These are phyloP conservation scores for Podila minutissima DNA, from an alignment of 192 early-diverging fungal genomes.

Conservation along the genomic window DNA sequence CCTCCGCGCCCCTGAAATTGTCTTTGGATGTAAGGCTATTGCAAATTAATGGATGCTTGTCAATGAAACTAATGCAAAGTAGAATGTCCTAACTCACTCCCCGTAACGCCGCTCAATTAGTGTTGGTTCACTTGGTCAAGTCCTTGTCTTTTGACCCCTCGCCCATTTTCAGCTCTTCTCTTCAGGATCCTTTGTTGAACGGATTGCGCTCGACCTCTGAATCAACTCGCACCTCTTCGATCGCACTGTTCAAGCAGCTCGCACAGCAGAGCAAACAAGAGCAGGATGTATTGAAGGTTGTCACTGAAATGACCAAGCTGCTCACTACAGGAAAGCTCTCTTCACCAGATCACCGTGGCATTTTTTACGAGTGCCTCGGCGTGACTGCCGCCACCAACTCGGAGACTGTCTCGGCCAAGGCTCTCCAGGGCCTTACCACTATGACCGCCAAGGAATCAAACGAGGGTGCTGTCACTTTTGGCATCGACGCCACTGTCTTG, in stretches of 20 bases:
- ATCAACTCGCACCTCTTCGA: slow-evolving; percentile 62
- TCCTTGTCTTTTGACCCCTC: slow-evolving; percentile 71
- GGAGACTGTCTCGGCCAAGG: slow-evolving; percentile 51
- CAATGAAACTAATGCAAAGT: neutral
- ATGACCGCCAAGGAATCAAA: slow-evolving; percentile 83
- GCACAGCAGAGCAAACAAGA: slow-evolving; percentile 55
- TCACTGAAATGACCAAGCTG: slow-evolving; percentile 67
- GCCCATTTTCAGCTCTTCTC: slow-evolving; percentile 65
- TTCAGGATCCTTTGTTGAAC: slow-evolving; percentile 70
- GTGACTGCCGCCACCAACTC: slow-evolving; percentile 52
- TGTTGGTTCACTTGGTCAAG: slow-evolving; percentile 60
- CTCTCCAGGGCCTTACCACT: slow-evolving; percentile 70
- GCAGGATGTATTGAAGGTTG: slow-evolving; percentile 65
- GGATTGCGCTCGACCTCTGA: slow-evolving; percentile 76
- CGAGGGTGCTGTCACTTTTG: slow-evolving; percentile 69
- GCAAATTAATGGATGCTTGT: neutral
- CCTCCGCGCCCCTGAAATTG: slow-evolving; percentile 87
- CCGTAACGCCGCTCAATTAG: slow-evolving; percentile 37
- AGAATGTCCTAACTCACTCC: neutral
- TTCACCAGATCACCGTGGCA: slow-evolving; percentile 75
- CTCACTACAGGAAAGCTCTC: slow-evolving; percentile 65
- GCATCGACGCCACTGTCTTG: slow-evolving; percentile 66
- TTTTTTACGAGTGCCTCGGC: slow-evolving; percentile 67
- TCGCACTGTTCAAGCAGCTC: slow-evolving; percentile 69
- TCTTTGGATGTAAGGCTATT: slow-evolving; percentile 62